phyloP scores from a whole-genome alignment of 257 asterid species.

The Petunia secreta region DNA sequence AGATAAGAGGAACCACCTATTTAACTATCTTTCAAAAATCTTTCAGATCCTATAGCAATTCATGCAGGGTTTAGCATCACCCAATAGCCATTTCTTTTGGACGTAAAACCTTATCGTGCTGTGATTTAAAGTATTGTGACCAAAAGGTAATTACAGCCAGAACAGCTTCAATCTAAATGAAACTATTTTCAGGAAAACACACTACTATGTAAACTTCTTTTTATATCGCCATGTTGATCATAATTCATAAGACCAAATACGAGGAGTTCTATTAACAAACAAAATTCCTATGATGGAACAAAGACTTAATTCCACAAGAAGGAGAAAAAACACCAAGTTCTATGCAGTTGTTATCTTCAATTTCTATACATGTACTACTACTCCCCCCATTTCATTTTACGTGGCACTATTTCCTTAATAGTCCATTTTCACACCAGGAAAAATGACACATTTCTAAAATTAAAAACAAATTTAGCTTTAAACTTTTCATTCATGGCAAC shows the following conservation, averaged over 20 bases:
- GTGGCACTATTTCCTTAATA: too few relatives aligned
- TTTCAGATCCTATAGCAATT: constrained; percentile 19
- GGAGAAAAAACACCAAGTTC: background rate
- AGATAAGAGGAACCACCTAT: constrained; percentile 19
- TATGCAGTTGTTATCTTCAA: background rate
- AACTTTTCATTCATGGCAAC: too few relatives aligned
- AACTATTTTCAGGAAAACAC: background rate
- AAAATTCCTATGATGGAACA: background rate
- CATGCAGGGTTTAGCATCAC: background rate
- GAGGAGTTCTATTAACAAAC: background rate
- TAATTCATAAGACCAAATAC: background rate
- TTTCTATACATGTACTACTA: background rate
- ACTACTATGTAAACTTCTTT: background rate
- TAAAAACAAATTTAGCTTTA: too few relatives aligned
- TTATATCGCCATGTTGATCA: background rate
- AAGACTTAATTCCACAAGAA: background rate
- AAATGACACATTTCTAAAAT: too few relatives aligned
- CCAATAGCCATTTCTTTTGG: background rate
- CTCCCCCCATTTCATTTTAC: too few relatives aligned
- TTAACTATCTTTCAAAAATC: background rate
- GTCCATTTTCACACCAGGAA: too few relatives aligned
- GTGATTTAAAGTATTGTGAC: background rate
- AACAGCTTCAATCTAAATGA: background rate
- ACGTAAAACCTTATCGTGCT: background rate
- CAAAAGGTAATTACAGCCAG: background rate